Evolutionary conservation across 2,329 filamentous ascomycete species (phyloP).

Genomic region (Scedosporium apiospermum): DNA sequence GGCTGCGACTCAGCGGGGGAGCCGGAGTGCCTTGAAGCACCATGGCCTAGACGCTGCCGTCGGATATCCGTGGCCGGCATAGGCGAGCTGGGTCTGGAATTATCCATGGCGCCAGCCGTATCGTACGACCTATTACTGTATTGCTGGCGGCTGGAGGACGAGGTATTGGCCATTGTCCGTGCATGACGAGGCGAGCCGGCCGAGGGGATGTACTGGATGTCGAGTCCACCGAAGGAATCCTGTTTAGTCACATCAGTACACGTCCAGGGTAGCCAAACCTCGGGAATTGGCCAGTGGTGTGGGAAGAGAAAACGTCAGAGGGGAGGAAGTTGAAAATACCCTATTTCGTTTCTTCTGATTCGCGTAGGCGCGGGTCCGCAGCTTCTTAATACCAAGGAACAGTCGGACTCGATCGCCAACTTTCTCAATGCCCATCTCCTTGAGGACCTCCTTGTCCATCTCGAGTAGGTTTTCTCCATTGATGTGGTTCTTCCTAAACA

Average conservation of each 20-base stretch:
- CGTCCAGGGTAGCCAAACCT: no score
- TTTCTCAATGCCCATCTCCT: slow-evolving; percentile 98
- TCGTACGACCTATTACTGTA: slow-evolving; percentile 57
- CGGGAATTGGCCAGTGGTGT: not conserved
- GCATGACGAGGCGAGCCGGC: slow-evolving; percentile 51
- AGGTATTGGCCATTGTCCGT: slow-evolving; percentile 20
- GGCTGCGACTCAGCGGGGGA: slow-evolving; percentile 57
- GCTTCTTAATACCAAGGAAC: slow-evolving; percentile 74
- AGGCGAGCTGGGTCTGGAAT: slow-evolving; percentile 66
- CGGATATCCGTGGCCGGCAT: slow-evolving; percentile 47
- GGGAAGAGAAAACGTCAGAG: slow-evolving; percentile 6
- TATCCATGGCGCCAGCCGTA: slow-evolving; percentile 29
- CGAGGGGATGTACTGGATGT: slow-evolving; percentile 53
- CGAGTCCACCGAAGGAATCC: slow-evolving; percentile 78
- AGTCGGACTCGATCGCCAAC: slow-evolving; percentile 92
- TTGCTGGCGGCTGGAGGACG: slow-evolving; percentile 8
- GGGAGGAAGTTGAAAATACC: slow-evolving; percentile 40
- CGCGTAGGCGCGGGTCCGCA: slow-evolving; percentile 65
- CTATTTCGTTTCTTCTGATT: slow-evolving; percentile 78
- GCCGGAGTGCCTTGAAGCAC: slow-evolving; percentile 40
- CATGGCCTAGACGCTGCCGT: slow-evolving; percentile 41
- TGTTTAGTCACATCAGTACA: slow-evolving; percentile 22
- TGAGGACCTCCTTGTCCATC: slow-evolving; percentile 91
- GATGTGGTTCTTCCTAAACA: slow-evolving; percentile 90
- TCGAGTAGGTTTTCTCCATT: slow-evolving; percentile 95